Evolutionary conservation across 805 yeast species (phyloP).

Genomic region (Zygotorulaspora chibaensis): DNA sequence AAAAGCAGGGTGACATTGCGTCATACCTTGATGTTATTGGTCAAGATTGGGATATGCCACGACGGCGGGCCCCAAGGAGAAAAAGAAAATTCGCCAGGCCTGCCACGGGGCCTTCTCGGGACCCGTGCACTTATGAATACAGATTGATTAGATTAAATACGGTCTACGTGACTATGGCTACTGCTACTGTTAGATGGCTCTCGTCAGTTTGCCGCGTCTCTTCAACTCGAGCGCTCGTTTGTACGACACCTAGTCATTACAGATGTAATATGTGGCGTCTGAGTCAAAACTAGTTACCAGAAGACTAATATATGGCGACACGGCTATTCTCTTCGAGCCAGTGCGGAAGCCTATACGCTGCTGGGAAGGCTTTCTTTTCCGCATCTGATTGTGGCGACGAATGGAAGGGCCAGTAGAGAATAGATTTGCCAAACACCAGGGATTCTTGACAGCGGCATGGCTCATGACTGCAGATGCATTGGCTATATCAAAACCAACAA

Average conservation of each 20-base stretch:
- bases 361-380: too few relatives aligned
- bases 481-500: too few relatives aligned
- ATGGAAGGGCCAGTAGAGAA: too few relatives aligned
- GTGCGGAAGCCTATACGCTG: constrained; percentile 36
- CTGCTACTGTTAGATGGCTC: constrained; percentile 24
- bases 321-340: constrained; percentile 57
- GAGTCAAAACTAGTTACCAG: constrained; percentile 93
- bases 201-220: constrained; percentile 58
- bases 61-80: neutral
- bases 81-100: neutral
- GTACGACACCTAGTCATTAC: constrained; percentile 54
- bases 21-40: too few relatives aligned
- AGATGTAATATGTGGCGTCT: constrained; percentile 77
- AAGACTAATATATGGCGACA: constrained; percentile 90
- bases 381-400: too few relatives aligned
- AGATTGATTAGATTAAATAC: constrained; percentile 2
- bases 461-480: too few relatives aligned
- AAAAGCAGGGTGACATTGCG: too few relatives aligned
- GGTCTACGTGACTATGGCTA: neutral
- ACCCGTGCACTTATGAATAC: neutral
- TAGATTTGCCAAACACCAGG: too few relatives aligned
- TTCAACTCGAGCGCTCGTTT: constrained; percentile 86
- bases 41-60: neutral
- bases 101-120: neutral
- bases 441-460: too few relatives aligned